These are phyloP conservation scores for Trapa bicornis DNA, from an alignment of 345 rosid species.

Conservation along the genomic window DNA sequence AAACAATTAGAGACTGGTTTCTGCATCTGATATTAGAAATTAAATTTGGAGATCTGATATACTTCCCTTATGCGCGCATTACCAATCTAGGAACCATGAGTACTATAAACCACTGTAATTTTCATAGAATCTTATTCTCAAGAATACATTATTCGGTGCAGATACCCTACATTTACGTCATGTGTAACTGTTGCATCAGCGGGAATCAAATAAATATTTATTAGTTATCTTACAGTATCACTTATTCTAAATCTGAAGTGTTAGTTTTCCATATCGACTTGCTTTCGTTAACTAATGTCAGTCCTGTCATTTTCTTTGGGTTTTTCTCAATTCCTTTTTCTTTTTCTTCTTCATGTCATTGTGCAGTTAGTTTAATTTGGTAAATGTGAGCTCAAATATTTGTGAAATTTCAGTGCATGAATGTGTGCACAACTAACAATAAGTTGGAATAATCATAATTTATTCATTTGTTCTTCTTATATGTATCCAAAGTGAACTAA, in stretches of 20 bases:
- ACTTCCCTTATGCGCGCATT: too few relatives aligned
- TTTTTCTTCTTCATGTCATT: neutral
- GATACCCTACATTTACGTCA: neutral
- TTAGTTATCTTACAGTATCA: neutral
- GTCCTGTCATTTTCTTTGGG: neutral
- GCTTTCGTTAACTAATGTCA: neutral
- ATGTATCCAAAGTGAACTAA: conserved; percentile 6
- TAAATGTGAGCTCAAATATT: neutral
- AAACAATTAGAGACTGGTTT: too few relatives aligned
- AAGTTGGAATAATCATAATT: neutral
- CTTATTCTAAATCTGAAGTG: neutral
- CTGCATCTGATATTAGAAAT: too few relatives aligned
- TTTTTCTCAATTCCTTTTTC: neutral
- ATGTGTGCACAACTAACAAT: neutral
- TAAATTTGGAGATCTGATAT: too few relatives aligned
- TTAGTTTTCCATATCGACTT: neutral
- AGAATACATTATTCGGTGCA: neutral
- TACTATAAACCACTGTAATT: too few relatives aligned
- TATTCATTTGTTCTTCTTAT: neutral
- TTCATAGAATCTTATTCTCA: too few relatives aligned
- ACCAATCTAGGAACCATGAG: too few relatives aligned
- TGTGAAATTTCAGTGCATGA: neutral
- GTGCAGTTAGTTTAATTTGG: neutral
- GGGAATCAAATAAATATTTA: neutral
- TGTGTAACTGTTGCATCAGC: neutral